Evolutionary conservation across 306 rosid species (phyloP).

Genomic region (Lathyrus oleraceus): DNA sequence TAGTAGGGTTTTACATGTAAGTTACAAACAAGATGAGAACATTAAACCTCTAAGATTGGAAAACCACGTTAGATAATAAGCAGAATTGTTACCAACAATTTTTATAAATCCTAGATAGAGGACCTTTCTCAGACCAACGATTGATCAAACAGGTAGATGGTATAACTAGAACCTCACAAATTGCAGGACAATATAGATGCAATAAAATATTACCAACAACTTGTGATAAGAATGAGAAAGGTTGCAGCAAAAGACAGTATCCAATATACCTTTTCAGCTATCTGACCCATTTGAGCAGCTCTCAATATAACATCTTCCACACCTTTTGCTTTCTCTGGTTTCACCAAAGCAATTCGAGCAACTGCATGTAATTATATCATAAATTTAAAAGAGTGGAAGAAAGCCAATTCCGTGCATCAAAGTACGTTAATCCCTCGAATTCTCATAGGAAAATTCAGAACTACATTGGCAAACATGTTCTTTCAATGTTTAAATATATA

Average conservation of each 20-base stretch:
- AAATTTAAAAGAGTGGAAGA: conserved; percentile 6
- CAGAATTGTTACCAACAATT: not conserved
- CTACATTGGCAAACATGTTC: not conserved
- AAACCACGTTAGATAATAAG: not conserved
- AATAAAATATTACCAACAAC: conserved; percentile 5
- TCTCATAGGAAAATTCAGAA: not conserved
- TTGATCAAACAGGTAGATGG: conserved; percentile 10
- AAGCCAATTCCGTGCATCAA: not conserved
- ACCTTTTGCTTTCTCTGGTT: conserved; percentile 96
- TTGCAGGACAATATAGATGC: not conserved
- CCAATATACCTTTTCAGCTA: conserved; percentile 70
- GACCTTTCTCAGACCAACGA: not conserved
- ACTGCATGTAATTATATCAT: conserved; percentile 34
- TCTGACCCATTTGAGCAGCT: conserved; percentile 95
- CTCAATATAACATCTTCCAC: conserved; percentile 95
- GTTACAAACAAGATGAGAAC: conserved; percentile 15
- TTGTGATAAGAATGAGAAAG: conserved; percentile 15
- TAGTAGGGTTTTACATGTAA: not conserved
- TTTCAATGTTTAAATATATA: not conserved
- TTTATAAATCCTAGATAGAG: conserved; percentile 16
- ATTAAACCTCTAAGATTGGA: not conserved
- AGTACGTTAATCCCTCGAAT: not conserved
- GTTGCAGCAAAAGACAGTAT: conserved; percentile 22
- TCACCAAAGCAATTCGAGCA: conserved; percentile 97
- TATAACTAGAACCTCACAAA: not conserved